Evolutionary conservation across 805 yeast species (phyloP), one percentile per base, ranked within the genome.

Genomic region (Candida suzukii): DNA sequence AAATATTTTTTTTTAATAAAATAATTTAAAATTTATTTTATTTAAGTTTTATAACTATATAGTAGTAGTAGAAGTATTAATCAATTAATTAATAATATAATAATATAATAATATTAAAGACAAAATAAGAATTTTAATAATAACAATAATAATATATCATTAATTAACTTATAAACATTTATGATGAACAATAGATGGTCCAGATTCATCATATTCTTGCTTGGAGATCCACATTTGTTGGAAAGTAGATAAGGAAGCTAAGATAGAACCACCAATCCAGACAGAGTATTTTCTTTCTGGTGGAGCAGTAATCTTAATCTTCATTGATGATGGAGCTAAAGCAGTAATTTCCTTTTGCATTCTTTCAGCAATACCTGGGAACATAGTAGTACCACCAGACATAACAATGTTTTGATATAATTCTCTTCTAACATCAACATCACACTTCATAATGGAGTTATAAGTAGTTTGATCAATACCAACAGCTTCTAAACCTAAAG

Each of bases 201-300:
- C 99, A 76, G 96, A 87, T 80, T 93, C 99, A 83, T 93, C 99
- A 85, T 93, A 93, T 80, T 93, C 99, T 79, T 93, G 98, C 83
- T 93, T 93, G 67, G 98, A 90, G 86, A 93, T 88, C 99, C 99
- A 93, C 98, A 93, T 91, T 77, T 93, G 98, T 81, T 93, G 98
- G 97, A 93, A 93, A 70, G 99, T 93, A 51, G 96, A 87, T 70
- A 93, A 83, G 47, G 97, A 88, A 56, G 99, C 96, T 73, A 93
- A 83, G 66, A 93, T 93, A 60, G 98, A 93, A 77, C 99, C 99
- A 81, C 99, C 99, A 56, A 93, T 93, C 99, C 99, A 93, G 76
- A 90, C 96, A 63, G 96, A 86, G 85, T 86, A 93, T 75, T 93
- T 93, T 75, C 99, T 84, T 76, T 93, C 99, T 57, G 98, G 98